A percentile compares a stretch with the other conserved stretches of the same genome.
Conservation (phyloP, 805 yeast species). For the Pichia gijzeniarum region DNA sequence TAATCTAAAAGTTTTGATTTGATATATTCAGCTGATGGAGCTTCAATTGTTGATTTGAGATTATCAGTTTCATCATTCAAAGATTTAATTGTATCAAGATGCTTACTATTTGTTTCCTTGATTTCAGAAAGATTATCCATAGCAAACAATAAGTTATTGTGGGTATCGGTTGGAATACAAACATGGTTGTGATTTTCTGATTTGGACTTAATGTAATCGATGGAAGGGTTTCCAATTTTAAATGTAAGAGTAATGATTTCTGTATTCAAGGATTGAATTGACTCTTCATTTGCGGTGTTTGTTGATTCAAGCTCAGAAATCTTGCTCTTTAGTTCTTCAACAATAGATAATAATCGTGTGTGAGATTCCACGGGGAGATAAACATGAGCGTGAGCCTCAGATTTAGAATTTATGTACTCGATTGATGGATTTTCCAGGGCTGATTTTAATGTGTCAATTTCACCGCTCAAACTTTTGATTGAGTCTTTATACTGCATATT, state of each 20-base stretch:
- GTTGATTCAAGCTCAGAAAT: not conserved
- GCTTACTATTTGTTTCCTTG: not conserved
- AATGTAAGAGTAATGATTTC: slow-evolving; percentile 1
- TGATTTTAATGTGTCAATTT: not conserved
- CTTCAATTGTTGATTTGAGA: slow-evolving; percentile 12
- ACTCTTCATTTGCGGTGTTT: not conserved
- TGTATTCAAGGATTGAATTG: not conserved
- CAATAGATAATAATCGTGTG: not conserved
- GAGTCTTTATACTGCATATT: not conserved
- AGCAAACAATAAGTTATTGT: not conserved
- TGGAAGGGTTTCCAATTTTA: slow-evolving; percentile 28
- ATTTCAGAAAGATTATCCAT: not conserved
- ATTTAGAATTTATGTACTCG: slow-evolving; percentile 9
- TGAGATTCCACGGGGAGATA: slow-evolving; percentile 20
- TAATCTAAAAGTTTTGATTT: not conserved
- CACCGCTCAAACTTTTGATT: not conserved
- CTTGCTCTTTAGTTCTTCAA: not conserved
- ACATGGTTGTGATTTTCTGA: slow-evolving; percentile 15
- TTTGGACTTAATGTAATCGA: slow-evolving; percentile 20
- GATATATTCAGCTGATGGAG: slow-evolving; percentile 31
- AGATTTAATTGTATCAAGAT: not conserved
- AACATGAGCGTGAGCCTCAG: slow-evolving; percentile 2
- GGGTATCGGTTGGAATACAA: slow-evolving; percentile 13
- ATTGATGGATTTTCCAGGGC: slow-evolving; percentile 12
- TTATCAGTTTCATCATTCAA: not conserved